Evolutionary conservation across 208 protist genomes (phyloP), one percentile per base, ranked within the genome.

Genomic region (Leishmania mexicana): DNA sequence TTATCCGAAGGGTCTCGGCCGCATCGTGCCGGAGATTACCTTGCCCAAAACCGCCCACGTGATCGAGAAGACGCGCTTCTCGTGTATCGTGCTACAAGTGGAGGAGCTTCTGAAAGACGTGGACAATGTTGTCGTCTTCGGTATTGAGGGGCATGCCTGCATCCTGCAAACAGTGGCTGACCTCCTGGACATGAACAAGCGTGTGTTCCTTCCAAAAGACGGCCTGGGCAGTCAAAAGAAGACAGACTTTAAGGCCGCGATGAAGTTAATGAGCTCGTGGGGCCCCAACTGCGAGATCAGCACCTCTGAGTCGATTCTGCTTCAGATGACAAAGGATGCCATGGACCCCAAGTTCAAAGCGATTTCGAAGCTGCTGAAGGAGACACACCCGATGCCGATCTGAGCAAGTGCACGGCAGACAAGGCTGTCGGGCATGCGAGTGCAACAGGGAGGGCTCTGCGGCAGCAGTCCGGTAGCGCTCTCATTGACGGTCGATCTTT

Each of bases 111-210:
- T 95, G 62, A 62, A 75, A 42, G 85, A 93, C 65, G 84, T 92
- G 31, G 85, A 93, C 47, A 88, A 87, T 80, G 91, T 94, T n/a
- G 85, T 96, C 7, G 67, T 97, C 38, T 94, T 94, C 65, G 94
- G 94, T 77, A 94, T 97, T 65, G 94, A 97, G 80, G 90, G 81
- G 1, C 94, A 97, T 81, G 92, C 90, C 47, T 97, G 94, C 82
- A 84, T 97, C 35, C 83, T 95, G 64, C 92, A 96, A 81, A 97
- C 94, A 24, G 87, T 86, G 17, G 87, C 84, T 1, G 92, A 96
- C 19, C 83, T 97, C 67, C 80, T 97, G 51, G 89, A 95, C 62
- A 76, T 92, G 81, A 90, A 92, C 53, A 95, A 95, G 85, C 80
- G 85, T 21, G 94, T 96, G 35, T 65, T 92, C 40, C 81, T 97